Evolutionary conservation across 1,139 yeast genomes (phyloP).

Genomic region (Blastobotrys indianensis): DNA sequence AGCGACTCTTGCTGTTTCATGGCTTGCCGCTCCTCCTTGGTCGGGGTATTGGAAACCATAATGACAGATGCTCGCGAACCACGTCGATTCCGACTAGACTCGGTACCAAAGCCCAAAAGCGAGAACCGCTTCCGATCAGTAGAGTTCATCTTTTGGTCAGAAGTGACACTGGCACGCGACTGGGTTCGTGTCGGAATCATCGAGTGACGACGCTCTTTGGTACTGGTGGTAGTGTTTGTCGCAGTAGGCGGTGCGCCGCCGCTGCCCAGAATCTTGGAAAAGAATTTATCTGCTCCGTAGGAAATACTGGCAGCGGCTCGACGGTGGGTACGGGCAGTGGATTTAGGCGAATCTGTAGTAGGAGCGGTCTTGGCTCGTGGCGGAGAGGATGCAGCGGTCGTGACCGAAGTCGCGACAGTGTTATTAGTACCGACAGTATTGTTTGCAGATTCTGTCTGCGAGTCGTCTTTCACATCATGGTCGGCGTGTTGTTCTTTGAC

Average conservation of each 20-base stretch:
- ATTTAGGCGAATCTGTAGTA: slow-evolving; percentile 1
- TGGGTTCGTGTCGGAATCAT: slow-evolving; percentile 15
- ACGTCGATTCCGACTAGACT: neutral
- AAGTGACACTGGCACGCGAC: slow-evolving; percentile 4
- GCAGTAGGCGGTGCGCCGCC: neutral
- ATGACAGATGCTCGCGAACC: slow-evolving; percentile 1
- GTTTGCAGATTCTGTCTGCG: slow-evolving; percentile 1
- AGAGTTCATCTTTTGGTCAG: slow-evolving; percentile 7
- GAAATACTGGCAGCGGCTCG: slow-evolving; percentile 29
- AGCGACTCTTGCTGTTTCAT: neutral
- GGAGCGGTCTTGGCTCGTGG: neutral
- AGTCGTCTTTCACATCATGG: neutral
- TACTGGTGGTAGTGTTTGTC: no score
- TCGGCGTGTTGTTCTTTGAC: neutral
- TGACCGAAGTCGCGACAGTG: slow-evolving; percentile 9
- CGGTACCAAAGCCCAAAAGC: slow-evolving; percentile 8
- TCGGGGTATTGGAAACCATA: neutral
- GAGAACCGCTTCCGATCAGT: slow-evolving; percentile 25
- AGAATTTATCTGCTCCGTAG: slow-evolving; percentile 27
- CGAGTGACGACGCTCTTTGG: slow-evolving; percentile 16
- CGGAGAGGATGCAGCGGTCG: neutral
- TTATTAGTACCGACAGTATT: slow-evolving; percentile 8
- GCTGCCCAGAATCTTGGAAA: slow-evolving; percentile 26
- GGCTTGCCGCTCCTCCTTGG: slow-evolving; percentile 2
- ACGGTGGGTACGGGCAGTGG: slow-evolving; percentile 16